Conservation (phyloP, 345 rosid genomes). For the Chamaenerion angustifolium region DNA sequence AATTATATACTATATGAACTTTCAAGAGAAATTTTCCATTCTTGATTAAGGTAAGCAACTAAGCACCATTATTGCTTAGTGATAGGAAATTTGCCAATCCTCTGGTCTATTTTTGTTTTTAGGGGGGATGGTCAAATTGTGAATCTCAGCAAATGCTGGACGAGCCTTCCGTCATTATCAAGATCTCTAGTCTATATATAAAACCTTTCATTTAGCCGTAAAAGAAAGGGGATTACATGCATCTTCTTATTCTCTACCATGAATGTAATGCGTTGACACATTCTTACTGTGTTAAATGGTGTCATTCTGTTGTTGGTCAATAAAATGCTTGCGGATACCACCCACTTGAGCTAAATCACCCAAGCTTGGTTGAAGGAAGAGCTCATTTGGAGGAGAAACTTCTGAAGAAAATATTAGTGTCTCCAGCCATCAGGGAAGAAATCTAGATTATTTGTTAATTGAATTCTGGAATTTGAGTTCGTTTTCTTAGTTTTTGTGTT, state of each 20-base stretch:
- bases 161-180: too few relatives aligned
- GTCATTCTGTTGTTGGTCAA: not conserved
- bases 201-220: not conserved
- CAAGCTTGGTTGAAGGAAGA: constrained; percentile 82
- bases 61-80: not conserved
- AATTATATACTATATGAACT: constrained; percentile 3
- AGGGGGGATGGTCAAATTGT: too few relatives aligned
- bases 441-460: too few relatives aligned
- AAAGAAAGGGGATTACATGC: not conserved
- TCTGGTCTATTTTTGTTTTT: too few relatives aligned
- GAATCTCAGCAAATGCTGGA: too few relatives aligned
- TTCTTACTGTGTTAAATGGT: not conserved
- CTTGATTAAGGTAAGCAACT: not conserved
- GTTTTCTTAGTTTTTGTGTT: too few relatives aligned
- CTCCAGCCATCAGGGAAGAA: constrained; percentile 18
- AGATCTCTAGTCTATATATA: not conserved
- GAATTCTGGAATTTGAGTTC: too few relatives aligned
- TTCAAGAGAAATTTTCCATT: not conserved
- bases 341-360: constrained; percentile 95
- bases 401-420: constrained; percentile 26
- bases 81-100: too few relatives aligned
- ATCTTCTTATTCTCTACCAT: not conserved
- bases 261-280: not conserved
- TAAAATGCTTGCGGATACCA: constrained; percentile 48
- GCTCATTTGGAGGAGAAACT: constrained; percentile 25